A percentile compares a stretch with the other conserved stretches of the same genome.
Evolutionary conservation across 352 stramenopile species (phyloP).

Genomic region (Globisporangium paddicum): DNA sequence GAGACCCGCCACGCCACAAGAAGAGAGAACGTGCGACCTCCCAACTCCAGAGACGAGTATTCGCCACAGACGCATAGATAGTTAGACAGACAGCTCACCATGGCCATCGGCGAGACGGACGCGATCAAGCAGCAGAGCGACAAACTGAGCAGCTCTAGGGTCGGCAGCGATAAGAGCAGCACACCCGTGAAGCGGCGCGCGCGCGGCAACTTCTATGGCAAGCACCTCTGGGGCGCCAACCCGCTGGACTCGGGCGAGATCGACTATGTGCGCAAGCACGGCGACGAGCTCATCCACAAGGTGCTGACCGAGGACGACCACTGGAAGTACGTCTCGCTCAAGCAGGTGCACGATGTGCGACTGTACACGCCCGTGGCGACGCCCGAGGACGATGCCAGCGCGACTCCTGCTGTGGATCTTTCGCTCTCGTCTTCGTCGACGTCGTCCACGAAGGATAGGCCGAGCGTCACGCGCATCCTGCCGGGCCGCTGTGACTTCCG

Average conservation of each 20-base stretch:
- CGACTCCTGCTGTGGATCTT: constrained; percentile 2
- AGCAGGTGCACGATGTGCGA: constrained; percentile 60
- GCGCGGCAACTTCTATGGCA: constrained; percentile 27
- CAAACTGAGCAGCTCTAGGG: constrained; percentile 5
- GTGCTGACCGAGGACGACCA: constrained; percentile 46
- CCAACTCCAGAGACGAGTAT: not conserved
- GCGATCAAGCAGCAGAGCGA: not conserved
- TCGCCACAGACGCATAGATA: not conserved
- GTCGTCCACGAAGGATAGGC: constrained; percentile 14
- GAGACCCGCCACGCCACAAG: not conserved
- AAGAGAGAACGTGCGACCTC: not conserved
- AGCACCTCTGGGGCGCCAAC: constrained; percentile 38
- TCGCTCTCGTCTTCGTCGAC: constrained; percentile 17
- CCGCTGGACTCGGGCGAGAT: constrained; percentile 30
- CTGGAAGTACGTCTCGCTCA: constrained; percentile 42
- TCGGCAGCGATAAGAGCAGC: constrained; percentile 3
- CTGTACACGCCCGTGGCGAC: constrained; percentile 48
- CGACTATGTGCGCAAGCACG: constrained; percentile 54
- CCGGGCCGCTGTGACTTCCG: constrained; percentile 53
- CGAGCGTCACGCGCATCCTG: constrained; percentile 11
- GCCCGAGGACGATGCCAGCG: constrained; percentile 8
- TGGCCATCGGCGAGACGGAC: not conserved
- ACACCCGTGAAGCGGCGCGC: constrained; percentile 8
- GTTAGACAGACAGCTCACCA: not conserved
- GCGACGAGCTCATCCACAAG: constrained; percentile 34